Percentiles rank a stretch among this genome's conserved stretches.
phyloP scores from a whole-genome alignment of 805 yeast species.

The Blastobotrys muscicola region DNA sequence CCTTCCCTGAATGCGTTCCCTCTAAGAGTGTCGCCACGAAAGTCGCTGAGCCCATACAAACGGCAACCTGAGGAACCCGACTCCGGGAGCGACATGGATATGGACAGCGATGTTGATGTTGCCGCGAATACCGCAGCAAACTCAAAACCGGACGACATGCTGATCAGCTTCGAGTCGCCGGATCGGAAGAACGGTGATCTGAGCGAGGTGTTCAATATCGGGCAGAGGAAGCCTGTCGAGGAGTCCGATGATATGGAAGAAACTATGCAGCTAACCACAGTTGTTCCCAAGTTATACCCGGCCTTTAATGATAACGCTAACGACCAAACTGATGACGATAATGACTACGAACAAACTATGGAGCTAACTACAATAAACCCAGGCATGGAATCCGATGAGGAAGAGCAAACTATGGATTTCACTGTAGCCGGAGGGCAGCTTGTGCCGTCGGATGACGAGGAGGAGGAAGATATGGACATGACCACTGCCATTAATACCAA shows the following conservation, averaged over 20 bases:
- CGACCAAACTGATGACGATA: neutral
- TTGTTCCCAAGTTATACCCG: neutral
- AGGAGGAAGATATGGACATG: constrained; percentile 12
- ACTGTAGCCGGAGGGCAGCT: neutral
- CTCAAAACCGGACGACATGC: constrained; percentile 1
- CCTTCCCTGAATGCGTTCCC: no score
- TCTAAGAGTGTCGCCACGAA: no score
- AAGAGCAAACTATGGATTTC: constrained; percentile 1
- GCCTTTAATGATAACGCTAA: no score
- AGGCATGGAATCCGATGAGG: neutral
- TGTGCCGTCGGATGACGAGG: neutral
- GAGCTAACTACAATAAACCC: constrained; percentile 17
- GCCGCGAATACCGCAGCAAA: neutral
- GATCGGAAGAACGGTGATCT: neutral
- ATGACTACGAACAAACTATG: constrained; percentile 18
- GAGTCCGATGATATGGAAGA: neutral
- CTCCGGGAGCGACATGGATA: neutral
- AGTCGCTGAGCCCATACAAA: no score
- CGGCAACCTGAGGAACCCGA: neutral
- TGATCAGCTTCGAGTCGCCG: constrained; percentile 9
- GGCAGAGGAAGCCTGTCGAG: no score
- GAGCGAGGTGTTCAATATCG: no score
- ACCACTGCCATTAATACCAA: constrained; percentile 7
- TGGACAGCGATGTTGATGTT: neutral
- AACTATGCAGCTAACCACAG: constrained; percentile 2